Evolutionary conservation across 2,329 filamentous ascomycete species (phyloP).

Genomic region (Albifimbria verrucaria): DNA sequence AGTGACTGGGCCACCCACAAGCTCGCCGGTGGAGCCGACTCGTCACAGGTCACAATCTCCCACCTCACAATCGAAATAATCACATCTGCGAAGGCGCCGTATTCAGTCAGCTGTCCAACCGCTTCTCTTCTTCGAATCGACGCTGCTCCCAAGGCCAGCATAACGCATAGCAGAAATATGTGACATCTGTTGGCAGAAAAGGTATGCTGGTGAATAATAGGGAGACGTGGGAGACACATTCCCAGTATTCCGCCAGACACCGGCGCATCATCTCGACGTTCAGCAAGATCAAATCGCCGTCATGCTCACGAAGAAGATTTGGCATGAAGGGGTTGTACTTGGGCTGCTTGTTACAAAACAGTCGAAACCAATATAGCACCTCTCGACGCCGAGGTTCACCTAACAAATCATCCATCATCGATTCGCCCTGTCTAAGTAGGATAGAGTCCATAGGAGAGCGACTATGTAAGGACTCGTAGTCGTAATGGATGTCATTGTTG

Average conservation of each 20-base stretch:
- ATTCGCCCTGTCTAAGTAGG: conserved; percentile 34
- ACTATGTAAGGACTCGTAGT: conserved; percentile 47
- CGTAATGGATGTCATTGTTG: conserved; percentile 48
- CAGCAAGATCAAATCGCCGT: conserved; percentile 47
- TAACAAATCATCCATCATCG: conserved; percentile 39
- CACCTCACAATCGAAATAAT: conserved; percentile 73
- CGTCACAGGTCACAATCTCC: conserved; percentile 78
- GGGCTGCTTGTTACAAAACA: conserved; percentile 41
- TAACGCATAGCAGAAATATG: conserved; percentile 71
- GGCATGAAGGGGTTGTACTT: conserved; percentile 31
- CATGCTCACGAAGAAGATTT: conserved; percentile 34
- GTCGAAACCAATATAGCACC: conserved; percentile 38
- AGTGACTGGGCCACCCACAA: conserved; percentile 87
- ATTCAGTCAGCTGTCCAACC: conserved; percentile 45
- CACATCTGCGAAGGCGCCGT: conserved; percentile 49
- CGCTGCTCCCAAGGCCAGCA: conserved; percentile 80
- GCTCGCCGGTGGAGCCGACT: conserved; percentile 79
- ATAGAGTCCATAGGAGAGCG: conserved; percentile 43
- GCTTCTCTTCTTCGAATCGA: conserved; percentile 66
- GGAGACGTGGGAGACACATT: conserved; percentile 81
- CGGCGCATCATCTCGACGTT: conserved; percentile 80
- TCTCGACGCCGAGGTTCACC: conserved; percentile 43
- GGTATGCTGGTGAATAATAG: conserved; percentile 83
- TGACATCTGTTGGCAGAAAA: conserved; percentile 79
- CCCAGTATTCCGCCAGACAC: conserved; percentile 85